Evolutionary conservation across 805 yeast species (phyloP), one percentile per base, ranked within the genome.

Genomic region (Wickerhamiella alocasiicola): DNA sequence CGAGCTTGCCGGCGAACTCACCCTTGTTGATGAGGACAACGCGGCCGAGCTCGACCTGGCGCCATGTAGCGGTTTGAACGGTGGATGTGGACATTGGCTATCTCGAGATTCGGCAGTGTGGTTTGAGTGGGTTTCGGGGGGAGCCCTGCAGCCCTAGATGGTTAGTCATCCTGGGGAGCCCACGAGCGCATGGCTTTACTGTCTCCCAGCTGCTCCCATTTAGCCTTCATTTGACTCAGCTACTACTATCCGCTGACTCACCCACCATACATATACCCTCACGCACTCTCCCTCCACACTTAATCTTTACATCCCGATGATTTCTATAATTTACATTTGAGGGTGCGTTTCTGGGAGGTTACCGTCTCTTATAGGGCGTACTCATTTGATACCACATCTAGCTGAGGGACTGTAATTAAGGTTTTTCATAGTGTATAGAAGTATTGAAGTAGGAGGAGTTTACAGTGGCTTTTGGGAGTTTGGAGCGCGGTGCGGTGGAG

Each of bases 11-110:
- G 52, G 76, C 67, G 59, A 60, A 62, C 51, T 67, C 64, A 62
- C 83, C 82, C 70, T 79, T 74, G 79, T 76, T 75, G 66, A 88
- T 66, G 65, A 88, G 80, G 68, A 87, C 95, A 66, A 91, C 82
- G 76, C 99, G 95, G 70, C 98, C 98, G 66, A 87, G 82, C 78
- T 88, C 95, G 68, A 91, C 98, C 65, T 76, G 78, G 82, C 95
- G 84, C 97, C 97, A 91, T 88, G 82, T 82, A 68, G 94, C 74
- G 67, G 94, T 82, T 75, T 83, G 81, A 69, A 91, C 38, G 26
- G 39, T 36, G 17, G 39, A 36, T 29, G 31, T 36, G 39, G 31
- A 29, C 36, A 32, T 32, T 20, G 36, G 26, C 13, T 21, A 17
- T 36, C 19, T 19, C 23, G 39, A 28, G 25, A 17, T 36, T 29